These are phyloP conservation scores for Neonothopanus nambi DNA, from an alignment of 1,284 basidiomycete species.

Conservation along the genomic window DNA sequence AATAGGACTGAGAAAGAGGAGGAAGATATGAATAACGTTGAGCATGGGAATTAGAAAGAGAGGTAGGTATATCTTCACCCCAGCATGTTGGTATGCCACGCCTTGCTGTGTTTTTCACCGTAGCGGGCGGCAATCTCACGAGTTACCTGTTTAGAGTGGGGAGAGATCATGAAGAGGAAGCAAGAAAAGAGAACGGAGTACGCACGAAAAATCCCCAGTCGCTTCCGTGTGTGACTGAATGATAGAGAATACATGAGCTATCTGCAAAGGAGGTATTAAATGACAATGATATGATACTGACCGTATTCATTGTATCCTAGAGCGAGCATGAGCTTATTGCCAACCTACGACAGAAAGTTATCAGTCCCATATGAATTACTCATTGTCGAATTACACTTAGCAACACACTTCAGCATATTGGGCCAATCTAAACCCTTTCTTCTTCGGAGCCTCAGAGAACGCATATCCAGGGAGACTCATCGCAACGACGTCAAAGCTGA, in stretches of 20 bases:
- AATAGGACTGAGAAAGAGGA: constrained; percentile 24
- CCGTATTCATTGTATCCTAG: too few relatives aligned
- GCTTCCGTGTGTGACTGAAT: constrained; percentile 47
- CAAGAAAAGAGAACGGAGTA: neutral
- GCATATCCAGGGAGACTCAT: too few relatives aligned
- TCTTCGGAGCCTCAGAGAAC: too few relatives aligned
- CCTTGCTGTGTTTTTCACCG: constrained; percentile 36
- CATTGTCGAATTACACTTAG: neutral
- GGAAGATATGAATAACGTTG: constrained; percentile 22
- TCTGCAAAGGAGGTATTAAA: constrained; percentile 26
- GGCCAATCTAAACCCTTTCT: constrained; percentile 11
- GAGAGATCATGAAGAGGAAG: neutral
- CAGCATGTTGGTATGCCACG: constrained; percentile 42
- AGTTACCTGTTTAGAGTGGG: constrained; percentile 27
- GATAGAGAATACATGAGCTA: constrained; percentile 2
- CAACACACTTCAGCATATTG: constrained; percentile 42
- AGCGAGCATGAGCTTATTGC: constrained; percentile 52
- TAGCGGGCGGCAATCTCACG: constrained; percentile 32
- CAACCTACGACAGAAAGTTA: constrained; percentile 30
- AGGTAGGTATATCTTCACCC: constrained; percentile 31
- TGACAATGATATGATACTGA: constrained; percentile 20
- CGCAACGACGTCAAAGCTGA: too few relatives aligned
- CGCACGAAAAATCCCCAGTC: constrained; percentile 15
- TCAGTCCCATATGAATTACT: neutral
- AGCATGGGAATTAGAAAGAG: too few relatives aligned